Evolutionary conservation across 2,329 filamentous ascomycete genomes (phyloP), one percentile per base, ranked within the genome.

Genomic region (Alternaria atra): DNA sequence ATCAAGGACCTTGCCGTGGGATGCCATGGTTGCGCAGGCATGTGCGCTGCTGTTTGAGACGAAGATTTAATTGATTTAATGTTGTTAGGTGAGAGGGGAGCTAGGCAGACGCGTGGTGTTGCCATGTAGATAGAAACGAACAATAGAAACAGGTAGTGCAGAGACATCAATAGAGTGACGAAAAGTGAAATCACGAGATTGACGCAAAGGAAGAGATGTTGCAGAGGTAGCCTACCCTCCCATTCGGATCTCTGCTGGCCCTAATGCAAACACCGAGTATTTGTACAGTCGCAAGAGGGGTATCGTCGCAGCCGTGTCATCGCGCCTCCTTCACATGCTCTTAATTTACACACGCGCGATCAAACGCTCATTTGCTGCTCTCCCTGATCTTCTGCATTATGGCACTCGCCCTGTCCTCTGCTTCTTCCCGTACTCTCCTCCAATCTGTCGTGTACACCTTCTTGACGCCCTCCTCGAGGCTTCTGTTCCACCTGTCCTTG

Each of bases 401-500:
- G 10, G 61, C 61, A 30, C 73, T 74, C 6, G 79, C 74, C 48
- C 74, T 74, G 58, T 81, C 80, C 65, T 84, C 82, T 12, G 78
- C 70, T 6, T 73, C 70, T 64, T 81, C 77, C 48, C 81, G 71
- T 52, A 78, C 74, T 39, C 69, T 76, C 52, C 75, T 73, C 83
- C 83, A 85, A 58, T 84, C 81, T 17, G 77, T 79, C n/a, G 74
- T 73, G 69, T 84, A 79, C 25, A 82, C 64, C 56, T 72, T 79
- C 71, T 75, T 70, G 54, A 84, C 78, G 29, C 78, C 73, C 17
- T 73, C 73, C 72, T 83, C 82, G 6, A 85, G 65, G 58, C 81
- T 79, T 27, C 78, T 68, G 63, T 85, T 85, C 83, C 83, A 85
- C 61, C 78, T 68, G 58, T 85, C 82, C 69, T 84, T 84, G 17